Evolutionary conservation across 2,329 filamentous ascomycete species (phyloP), one percentile per base, ranked within the genome.

Genomic region (Botrytis porri): DNA sequence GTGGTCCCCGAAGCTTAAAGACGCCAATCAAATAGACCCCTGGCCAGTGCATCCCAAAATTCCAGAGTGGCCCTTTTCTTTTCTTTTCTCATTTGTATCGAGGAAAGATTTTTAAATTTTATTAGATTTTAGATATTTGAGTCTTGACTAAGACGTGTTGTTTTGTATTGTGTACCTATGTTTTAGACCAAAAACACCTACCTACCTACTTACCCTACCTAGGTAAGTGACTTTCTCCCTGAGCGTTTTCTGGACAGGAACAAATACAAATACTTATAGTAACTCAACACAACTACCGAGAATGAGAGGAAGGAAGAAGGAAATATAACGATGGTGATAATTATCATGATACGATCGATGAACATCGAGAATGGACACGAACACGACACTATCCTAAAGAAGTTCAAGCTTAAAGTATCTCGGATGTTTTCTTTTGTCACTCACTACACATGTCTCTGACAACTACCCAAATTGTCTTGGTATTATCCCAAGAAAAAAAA

Each of bases 1-100:
- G 32, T 57, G 60, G 69, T 71, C 70, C 70, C 70, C 70, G 70
- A 71, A 71, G 70, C 70, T 71, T 66, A 66, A 66, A 71, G 45
- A 71, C 70, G 70, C 70, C 70, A 71, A 71, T 71, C 48, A 71
- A 71, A 4, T 41, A 60, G 32, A 59, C 45, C 69, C 69, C 69
- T 71, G 45, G 69, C 57, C 69, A 39, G 39, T 71, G 69, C 69
- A 45, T 71, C 9, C 39, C 59, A 45, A 48, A 43, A 48, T 39
- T 70, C 69, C 69, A 70, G 69, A 51, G 51, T 48, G 57, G 57
- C 18, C 69, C 45, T 39, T 62, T n/a, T 22, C 48, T 43, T 29
- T 20, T 20, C 32, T 39, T 62, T 48, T 29, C 22, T 37, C 29
- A 62, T 45, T 62, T 45, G 35, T 35, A 22, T 32, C 25, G 41